Evolutionary conservation across 768 basidiomycete genomes (phyloP).

Genomic region (Mycena filopes): DNA sequence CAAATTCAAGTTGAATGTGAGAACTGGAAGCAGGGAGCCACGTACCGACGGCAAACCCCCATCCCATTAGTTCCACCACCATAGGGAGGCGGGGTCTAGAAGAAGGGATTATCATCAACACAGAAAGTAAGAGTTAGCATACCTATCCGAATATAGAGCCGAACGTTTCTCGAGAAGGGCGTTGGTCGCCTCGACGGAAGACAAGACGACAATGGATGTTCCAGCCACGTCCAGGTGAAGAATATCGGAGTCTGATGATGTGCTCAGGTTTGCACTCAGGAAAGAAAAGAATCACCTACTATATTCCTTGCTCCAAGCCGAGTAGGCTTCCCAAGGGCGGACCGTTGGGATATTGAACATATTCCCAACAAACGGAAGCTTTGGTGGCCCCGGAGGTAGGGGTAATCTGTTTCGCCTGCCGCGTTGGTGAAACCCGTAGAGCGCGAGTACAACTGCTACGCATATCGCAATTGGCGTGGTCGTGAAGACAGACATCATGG

Average conservation of each 20-base stretch:
- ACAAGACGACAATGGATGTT: conserved; percentile 46
- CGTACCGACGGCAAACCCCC: not conserved
- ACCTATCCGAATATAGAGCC: too few relatives aligned
- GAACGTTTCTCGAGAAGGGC: too few relatives aligned
- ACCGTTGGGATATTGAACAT: conserved; percentile 53
- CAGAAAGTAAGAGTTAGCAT: too few relatives aligned
- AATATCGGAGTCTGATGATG: conserved; percentile 37
- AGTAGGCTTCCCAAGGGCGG: conserved; percentile 51
- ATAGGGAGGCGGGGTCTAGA: conserved; percentile 10
- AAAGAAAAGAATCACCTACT: conserved; percentile 28
- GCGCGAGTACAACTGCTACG: too few relatives aligned
- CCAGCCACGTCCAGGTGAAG: conserved; percentile 42
- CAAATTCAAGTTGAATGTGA: not conserved
- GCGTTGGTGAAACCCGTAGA: too few relatives aligned
- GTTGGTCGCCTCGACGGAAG: conserved; percentile 19
- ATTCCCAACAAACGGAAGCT: conserved; percentile 57
- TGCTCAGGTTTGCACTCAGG: not conserved
- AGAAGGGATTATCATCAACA: too few relatives aligned
- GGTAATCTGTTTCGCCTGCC: not conserved
- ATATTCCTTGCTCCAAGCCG: conserved; percentile 48
- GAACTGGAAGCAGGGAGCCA: not conserved
- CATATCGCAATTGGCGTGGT: too few relatives aligned
- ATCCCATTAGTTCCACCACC: conserved; percentile 13
- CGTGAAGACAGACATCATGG: too few relatives aligned
- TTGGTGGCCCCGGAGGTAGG: conserved; percentile 52